Percentiles rank a stretch among this genome's conserved stretches.
These are phyloP conservation scores for Brassica cretica DNA, from an alignment of 345 rosid genomes.

Conservation along the genomic window DNA sequence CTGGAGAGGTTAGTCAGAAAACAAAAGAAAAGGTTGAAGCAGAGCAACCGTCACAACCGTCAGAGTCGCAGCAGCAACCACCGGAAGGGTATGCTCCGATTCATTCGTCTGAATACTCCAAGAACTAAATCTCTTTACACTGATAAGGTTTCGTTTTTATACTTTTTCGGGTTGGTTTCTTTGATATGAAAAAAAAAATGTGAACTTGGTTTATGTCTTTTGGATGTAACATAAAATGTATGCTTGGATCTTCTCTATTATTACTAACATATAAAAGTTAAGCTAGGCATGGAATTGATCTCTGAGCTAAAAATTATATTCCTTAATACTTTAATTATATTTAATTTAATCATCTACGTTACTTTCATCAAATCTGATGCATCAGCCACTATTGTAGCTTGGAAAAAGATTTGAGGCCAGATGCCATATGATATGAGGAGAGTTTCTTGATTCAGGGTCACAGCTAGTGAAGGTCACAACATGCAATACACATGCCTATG, in stretches of 20 bases:
- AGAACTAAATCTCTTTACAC: slow-evolving; percentile 32
- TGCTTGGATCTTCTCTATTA: slow-evolving; percentile 15
- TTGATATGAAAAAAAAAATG: background rate
- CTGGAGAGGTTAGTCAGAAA: slow-evolving; percentile 87
- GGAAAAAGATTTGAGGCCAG: too few species aligned
- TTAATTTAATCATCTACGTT: too few species aligned
- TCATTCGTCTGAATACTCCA: slow-evolving; percentile 37
- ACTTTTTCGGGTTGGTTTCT: slow-evolving; percentile 26
- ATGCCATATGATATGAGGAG: too few species aligned
- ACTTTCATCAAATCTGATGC: too few species aligned
- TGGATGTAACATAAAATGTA: slow-evolving; percentile 25
- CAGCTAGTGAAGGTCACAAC: too few species aligned
- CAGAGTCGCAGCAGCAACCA: slow-evolving; percentile 28
- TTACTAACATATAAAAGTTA: background rate
- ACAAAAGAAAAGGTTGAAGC: slow-evolving; percentile 74
- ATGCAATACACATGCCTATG: background rate
- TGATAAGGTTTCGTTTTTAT: background rate
- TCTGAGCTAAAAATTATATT: background rate
- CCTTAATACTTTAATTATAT: background rate
- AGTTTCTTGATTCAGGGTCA: too few species aligned
- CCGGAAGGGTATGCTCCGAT: slow-evolving; percentile 53
- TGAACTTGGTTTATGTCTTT: slow-evolving; percentile 22
- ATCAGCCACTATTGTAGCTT: too few species aligned
- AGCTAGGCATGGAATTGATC: background rate
- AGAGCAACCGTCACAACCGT: slow-evolving; percentile 45